Evolutionary conservation across 257 asterid genomes (phyloP), one percentile per base, ranked within the genome.

Genomic region (Solanum commersonii): DNA sequence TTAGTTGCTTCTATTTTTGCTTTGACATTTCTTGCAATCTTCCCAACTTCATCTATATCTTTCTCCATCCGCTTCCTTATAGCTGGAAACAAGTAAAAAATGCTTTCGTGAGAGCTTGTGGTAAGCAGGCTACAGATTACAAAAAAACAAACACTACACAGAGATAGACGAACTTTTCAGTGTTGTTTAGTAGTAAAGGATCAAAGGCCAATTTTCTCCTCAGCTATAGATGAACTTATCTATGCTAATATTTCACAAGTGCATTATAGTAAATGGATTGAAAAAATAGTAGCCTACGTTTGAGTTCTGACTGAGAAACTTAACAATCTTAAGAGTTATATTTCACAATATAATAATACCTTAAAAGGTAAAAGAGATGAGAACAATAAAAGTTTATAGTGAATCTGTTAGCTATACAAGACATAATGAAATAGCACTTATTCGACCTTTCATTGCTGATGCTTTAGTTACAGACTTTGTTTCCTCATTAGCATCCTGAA

Each of bases 1-100:
- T 92, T 93, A 82, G 93, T 90, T 42, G 92, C 93, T 91, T 94
- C 98, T 20, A 96, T 87, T 89, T 94, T 96, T n/a, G 52, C 89
- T 93, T 96, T 95, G 81, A 95, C 94, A 49, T 88, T 93, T 67
- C 98, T 96, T 42, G 98, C 96, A 89, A 93, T 90, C 92, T 95
- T 95, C 70, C 96, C 96, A 87, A 94, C 98, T 93, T 96, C 98
- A 87, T 95, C 96, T 37, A 94, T 90, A 87, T 94, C 98, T 91
- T 94, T 96, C 91, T 96, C 96, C 98, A 95, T 96, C 86, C 98
- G 95, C 92, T 95, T 95, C 92, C 98, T 93, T 86, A 96, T 95
- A 37, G 94, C 99, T 96, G 95, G 88, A 90, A 86, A 88, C 42
- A 40, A 40, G 20, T 3, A 73, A 65, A 84, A 16, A 18, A 14